These are phyloP conservation scores for Monosporascus sp. DNA, from an alignment of 2,329 filamentous ascomycete species.

Conservation along the genomic window DNA sequence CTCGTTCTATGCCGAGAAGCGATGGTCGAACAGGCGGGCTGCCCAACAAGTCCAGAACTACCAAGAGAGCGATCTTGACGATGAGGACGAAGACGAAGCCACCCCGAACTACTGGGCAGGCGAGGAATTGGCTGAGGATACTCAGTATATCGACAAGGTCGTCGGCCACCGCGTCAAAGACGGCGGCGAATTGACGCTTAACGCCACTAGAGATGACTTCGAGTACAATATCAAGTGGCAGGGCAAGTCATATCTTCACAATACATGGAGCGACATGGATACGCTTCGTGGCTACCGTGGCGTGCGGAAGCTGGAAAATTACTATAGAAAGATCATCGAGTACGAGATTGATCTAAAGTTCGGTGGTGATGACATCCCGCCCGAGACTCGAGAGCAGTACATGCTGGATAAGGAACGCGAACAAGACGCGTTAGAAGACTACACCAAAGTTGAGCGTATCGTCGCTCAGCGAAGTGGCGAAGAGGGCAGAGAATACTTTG, in stretches of 20 bases:
- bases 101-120: slow-evolving; percentile 67
- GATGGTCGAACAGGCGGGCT: slow-evolving; percentile 84
- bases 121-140: slow-evolving; percentile 67
- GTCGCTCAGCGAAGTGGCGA: slow-evolving; percentile 80
- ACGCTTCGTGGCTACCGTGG: slow-evolving; percentile 73
- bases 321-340: slow-evolving; percentile 77
- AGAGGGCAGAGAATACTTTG: slow-evolving; percentile 78
- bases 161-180: slow-evolving; percentile 80
- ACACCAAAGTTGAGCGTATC: slow-evolving; percentile 87
- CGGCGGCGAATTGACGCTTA: slow-evolving; percentile 53
- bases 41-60: slow-evolving; percentile 63
- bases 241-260: slow-evolving; percentile 88
- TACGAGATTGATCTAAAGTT: slow-evolving; percentile 74
- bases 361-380: slow-evolving; percentile 68
- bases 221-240: slow-evolving; percentile 97
- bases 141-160: slow-evolving; percentile 84
- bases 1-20: slow-evolving; percentile 70
- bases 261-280: slow-evolving; percentile 86
- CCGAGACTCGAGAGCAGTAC: slow-evolving; percentile 88
- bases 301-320: slow-evolving; percentile 88
- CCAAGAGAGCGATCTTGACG: slow-evolving; percentile 62
- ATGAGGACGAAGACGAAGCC: slow-evolving; percentile 60
- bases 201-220: slow-evolving; percentile 67
- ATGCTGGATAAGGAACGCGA: slow-evolving; percentile 91
- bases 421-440: slow-evolving; percentile 82